Evolutionary conservation across 768 basidiomycete genomes (phyloP), one percentile per base, ranked within the genome.

Genomic region (Lentinus tigrinus): DNA sequence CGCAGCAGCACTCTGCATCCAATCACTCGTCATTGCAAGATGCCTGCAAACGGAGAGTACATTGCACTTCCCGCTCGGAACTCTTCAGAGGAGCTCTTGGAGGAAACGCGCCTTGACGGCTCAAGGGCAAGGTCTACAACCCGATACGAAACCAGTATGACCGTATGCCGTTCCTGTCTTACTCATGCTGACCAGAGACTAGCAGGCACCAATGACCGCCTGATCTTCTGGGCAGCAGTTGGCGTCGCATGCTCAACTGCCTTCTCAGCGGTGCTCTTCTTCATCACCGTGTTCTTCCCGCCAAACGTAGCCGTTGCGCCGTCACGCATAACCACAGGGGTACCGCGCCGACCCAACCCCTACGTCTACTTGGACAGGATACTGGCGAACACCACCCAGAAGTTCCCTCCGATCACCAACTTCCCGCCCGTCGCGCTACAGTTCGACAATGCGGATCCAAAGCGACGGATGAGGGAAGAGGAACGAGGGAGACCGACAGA

Each of bases 341-440:
- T 23, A 17, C 28, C 24, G 13, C 36, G 26, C 14, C 52, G 60
- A 5, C 60, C 60, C 13, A 59, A 56, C 44, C 57, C 58, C 3
- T 63, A 63, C 48, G 23, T 59, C 26, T 43, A 63, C 40, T 54
- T 63, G 3, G 54, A 59, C 50, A 49, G 23, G 6, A 26, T 63
- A 8, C 42, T 56, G 9, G 5, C 14, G 9, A 57, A 59, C 26
- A 28, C 38, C 21, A 52, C 53, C 16, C 28, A 40, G 26, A 23
- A 21, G 11, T 52, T 59, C 14, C 28, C 42, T 8, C 58, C 58
- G 16, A 56, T 63, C 44, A 26, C 26, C 19, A 63, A 57, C 58
- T 63, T 63, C 47, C 57, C 62, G 14, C 58, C 43, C 1, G 23
- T 63, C 5, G 54, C 44, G 28, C 47, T 59, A 13, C 62, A 63